Base-by-base conservation (phyloP, 768 basidiomycete species). In the Dentipellis fragilis region DNA sequence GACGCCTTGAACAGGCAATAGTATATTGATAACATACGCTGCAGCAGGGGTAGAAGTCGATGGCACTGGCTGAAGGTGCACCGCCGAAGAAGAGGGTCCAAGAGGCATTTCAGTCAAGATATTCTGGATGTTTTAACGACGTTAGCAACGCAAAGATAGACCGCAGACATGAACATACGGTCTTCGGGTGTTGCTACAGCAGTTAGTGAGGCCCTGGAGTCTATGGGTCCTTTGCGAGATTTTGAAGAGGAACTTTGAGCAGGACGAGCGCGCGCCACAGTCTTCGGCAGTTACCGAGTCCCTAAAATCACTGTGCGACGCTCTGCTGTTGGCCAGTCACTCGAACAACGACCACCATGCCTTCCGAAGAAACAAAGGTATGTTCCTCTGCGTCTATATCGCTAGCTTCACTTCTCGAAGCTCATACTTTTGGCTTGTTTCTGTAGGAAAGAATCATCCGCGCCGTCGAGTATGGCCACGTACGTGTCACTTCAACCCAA, bases 311-410 rank as follows among this genome's bases (percentile, higher is more conserved):
- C 51, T 56, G 61, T 60, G 19, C n/a, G 12, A 51, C 51, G 12
- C 29, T 49, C 14, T 23, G 22, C 23, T 22, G 10, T 23, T 10
- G n/a, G 37, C 51, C 51, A 12, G 16, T 16, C 37, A 35, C 16
- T 51, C 29, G 48, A 17, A n/a, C n/a, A 29, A 45, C 16, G n/a
- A 23, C 63, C 59, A 64, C 52, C 63, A 92, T 92, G 89, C 87
- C 88, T 65, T 92, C 89, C 54, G 91, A 93, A 74, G 91, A 93
- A 67, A 90, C 89, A 71, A 92, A 88, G 73, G 91, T 93, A 39
- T 19, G 73, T 59, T 14, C 1, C 29, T 29, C 51, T n/a, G 34
- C 3, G 35, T n/a, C n/a, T 16, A 14, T 7, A 11, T 52, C 49
- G 40, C 51, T 35, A 17, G 2, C 2, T 16, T 37, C 3, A 22